Base-by-base conservation (phyloP, 495 filamentous ascomycete species). In the Thozetella sp. region DNA sequence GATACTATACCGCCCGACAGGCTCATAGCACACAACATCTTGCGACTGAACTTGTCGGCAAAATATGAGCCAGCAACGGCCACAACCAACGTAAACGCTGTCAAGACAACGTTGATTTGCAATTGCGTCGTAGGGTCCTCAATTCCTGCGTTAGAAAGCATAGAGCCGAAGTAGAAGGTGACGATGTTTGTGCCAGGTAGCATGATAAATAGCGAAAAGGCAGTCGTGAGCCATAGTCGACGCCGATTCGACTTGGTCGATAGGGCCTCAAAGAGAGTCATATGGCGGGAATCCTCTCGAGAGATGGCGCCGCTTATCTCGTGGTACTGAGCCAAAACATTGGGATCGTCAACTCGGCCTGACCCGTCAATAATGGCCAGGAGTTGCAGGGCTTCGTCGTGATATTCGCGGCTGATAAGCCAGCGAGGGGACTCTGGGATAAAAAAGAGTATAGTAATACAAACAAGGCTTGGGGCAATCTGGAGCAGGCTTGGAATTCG, bases 401-500 rank as follows among this genome's bases (percentile, higher is more conserved):
- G 51, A 17, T 22, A 22, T 15, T 53, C 51, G 25, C 25, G 51
- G 22, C 51, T 53, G 22, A 53, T 53, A 13, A 53, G 51, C 51
- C 51, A 53, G 17, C 51, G 51, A 25, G 51, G 51, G 17, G 51
- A 53, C 51, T 53, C 51, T 22, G 51, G 51, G 22, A 53, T 46
- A 27, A 67, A 62, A 54, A 55, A 56, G n/a, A 53, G 25, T 24
- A 53, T 15, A 20, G 25, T 15, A 53, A 53, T 22, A 22, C 51
- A 53, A 22, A 68, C 17, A 22, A 64, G 9, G 19, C 59, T 60
- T 22, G 59, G 63, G 13, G 54, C 37, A 22, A 24, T 25, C 56
- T 68, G 65, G 4, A 68, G 46, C 23, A 65, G 30, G 22, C 56
- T 59, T 43, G 65, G 65, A 54, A 65, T 60, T 24, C 65, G 20